A percentile compares a stretch with the other conserved stretches of the same genome.
Evolutionary conservation across 2,329 filamentous ascomycete species (phyloP).

Genomic region (Hansfordia pulvinata): DNA sequence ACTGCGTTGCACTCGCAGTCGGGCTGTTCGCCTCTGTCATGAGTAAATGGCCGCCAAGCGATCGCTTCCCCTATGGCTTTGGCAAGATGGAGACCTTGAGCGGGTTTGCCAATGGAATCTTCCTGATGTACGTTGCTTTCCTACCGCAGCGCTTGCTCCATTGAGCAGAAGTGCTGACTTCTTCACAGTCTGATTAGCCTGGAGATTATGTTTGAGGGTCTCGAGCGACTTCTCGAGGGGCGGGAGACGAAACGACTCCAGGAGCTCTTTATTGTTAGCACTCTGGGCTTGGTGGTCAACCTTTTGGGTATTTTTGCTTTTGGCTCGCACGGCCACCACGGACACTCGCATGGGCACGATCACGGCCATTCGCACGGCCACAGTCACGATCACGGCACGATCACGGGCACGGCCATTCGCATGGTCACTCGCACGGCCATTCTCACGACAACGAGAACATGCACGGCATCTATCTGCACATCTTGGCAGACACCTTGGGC

Average conservation of each 20-base stretch:
- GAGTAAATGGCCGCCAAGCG: conserved; percentile 89
- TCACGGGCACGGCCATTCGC: conserved; percentile 12
- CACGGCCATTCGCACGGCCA: conserved; percentile 19
- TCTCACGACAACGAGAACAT: conserved; percentile 92
- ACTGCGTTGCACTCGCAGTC: conserved; percentile 84
- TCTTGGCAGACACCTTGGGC: conserved; percentile 86
- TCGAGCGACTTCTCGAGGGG: conserved; percentile 75
- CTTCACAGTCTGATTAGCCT: conserved; percentile 69
- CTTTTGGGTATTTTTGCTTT: conserved; percentile 85
- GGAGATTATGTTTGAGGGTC: conserved; percentile 90
- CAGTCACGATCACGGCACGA: conserved; percentile 14
- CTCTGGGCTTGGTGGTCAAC: conserved; percentile 77
- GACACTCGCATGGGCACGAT: conserved; percentile 22
- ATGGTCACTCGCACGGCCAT: conserved; percentile 24
- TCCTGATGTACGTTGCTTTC: conserved; percentile 56
- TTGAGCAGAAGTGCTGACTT: conserved; percentile 1
- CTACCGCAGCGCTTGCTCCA: neutral
- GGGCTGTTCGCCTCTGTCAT: conserved; percentile 86
- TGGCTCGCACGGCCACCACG: conserved; percentile 45
- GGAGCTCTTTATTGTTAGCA: conserved; percentile 81
- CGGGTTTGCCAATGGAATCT: conserved; percentile 91
- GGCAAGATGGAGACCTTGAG: conserved; percentile 94
- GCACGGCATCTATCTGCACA: conserved; percentile 91
- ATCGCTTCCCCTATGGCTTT: conserved; percentile 85
- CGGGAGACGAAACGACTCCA: conserved; percentile 70